phyloP scores from a whole-genome alignment of 306 rosid species.

The Lathyrus oleraceus region DNA sequence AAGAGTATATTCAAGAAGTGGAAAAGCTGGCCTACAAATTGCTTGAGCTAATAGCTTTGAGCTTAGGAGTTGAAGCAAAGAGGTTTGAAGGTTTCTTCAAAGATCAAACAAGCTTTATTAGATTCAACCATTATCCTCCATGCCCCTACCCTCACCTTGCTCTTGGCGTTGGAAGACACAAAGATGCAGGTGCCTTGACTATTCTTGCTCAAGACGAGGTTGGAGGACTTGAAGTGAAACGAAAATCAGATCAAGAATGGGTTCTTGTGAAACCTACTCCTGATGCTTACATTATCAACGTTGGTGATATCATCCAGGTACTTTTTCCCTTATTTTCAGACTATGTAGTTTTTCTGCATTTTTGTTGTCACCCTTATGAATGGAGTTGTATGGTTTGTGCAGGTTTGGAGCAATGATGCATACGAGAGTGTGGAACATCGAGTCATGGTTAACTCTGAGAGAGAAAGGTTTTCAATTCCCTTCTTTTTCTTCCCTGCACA shows the following conservation, averaged over 20 bases:
- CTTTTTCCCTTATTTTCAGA: too few relatives aligned
- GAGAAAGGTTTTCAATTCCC: too few relatives aligned
- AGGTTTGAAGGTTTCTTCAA: conserved; percentile 48
- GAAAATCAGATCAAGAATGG: conserved; percentile 64
- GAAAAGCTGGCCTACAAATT: too few relatives aligned
- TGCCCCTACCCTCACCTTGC: conserved; percentile 66
- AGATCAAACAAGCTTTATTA: conserved; percentile 47
- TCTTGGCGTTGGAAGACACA: conserved; percentile 68
- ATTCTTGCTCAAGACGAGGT: conserved; percentile 65
- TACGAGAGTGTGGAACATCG: too few relatives aligned
- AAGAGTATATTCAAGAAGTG: too few relatives aligned
- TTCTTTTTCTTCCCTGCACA: too few relatives aligned
- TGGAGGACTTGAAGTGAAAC: conserved; percentile 64
- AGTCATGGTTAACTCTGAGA: too few relatives aligned
- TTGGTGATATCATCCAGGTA: conserved; percentile 61
- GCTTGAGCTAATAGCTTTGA: too few relatives aligned
- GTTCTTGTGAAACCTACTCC: conserved; percentile 57
- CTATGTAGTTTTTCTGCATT: too few relatives aligned
- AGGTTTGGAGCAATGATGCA: too few relatives aligned
- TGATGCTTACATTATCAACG: conserved; percentile 55
- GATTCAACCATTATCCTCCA: conserved; percentile 63
- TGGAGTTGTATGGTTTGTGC: too few relatives aligned
- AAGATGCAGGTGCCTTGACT: conserved; percentile 56
- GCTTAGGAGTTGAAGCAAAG: conserved; percentile 52
- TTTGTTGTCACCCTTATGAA: too few relatives aligned